Conservation (phyloP, 176 grass and related monocot genomes). For the Aegilops longissima region DNA sequence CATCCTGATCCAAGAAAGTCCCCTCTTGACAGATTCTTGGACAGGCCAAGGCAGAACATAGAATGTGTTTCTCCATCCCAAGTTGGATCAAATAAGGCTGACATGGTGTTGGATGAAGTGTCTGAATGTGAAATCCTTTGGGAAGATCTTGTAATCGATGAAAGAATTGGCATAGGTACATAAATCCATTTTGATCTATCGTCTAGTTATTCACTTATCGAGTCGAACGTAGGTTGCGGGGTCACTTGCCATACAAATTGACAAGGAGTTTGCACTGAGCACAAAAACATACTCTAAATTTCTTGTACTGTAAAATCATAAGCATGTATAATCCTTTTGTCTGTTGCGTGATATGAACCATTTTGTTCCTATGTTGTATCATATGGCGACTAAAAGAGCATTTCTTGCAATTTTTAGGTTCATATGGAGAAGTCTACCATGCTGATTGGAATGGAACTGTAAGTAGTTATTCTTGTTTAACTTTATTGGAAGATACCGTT, state of each 20-base stretch:
- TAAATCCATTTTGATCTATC: conserved; percentile 8
- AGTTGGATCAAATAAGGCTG: conserved; percentile 46
- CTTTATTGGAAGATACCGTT: background rate
- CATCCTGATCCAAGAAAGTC: conserved; percentile 43
- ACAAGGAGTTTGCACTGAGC: conserved; percentile 24
- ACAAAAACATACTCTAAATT: conserved; percentile 14
- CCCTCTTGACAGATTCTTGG: conserved; percentile 54
- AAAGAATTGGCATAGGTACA: conserved; percentile 95
- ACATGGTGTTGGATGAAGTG: conserved; percentile 73
- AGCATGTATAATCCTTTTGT: conserved; percentile 19
- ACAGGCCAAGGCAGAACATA: conserved; percentile 35
- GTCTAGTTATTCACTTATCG: conserved; percentile 13
- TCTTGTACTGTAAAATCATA: background rate
- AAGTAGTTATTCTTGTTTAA: conserved; percentile 37
- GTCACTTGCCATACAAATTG: background rate
- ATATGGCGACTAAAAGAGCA: conserved; percentile 7
- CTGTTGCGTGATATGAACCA: background rate
- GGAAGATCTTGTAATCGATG: conserved; percentile 82
- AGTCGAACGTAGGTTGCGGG: background rate
- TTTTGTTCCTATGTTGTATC: conserved; percentile 20
- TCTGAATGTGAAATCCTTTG: conserved; percentile 86
- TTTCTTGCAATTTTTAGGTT: conserved; percentile 63
- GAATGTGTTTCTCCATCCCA: conserved; percentile 50
- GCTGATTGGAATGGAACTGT: conserved; percentile 96
- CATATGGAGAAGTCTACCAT: conserved; percentile 93